Conservation (phyloP, 805 yeast genomes). For the Yarrowia porcina region DNA sequence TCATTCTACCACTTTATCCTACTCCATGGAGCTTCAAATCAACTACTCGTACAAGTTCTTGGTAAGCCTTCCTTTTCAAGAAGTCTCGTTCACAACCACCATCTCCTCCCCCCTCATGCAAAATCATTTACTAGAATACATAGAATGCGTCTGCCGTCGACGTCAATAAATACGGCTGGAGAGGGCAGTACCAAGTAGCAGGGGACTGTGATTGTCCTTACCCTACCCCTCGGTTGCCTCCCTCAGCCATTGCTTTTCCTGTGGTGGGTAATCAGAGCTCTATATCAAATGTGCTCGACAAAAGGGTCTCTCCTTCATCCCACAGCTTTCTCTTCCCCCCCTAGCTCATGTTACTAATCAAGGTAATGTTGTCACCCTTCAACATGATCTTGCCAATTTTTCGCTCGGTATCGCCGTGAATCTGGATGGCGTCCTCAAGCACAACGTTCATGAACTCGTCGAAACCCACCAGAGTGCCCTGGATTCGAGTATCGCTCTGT, state of each 20-base stretch:
- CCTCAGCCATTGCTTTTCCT: neutral
- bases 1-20: no score
- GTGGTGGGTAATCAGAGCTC: neutral
- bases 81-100: neutral
- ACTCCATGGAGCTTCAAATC: no score
- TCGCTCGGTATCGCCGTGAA: slow-evolving; percentile 50
- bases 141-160: slow-evolving; percentile 10
- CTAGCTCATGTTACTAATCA: slow-evolving; percentile 47
- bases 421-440: slow-evolving; percentile 60
- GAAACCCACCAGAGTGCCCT: slow-evolving; percentile 85
- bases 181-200: no score
- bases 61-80: no score
- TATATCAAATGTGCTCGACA: neutral
- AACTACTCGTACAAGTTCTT: no score
- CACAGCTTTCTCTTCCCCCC: neutral
- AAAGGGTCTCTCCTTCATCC: neutral
- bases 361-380: slow-evolving; percentile 91
- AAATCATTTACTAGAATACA: slow-evolving; percentile 20
- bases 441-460: slow-evolving; percentile 95
- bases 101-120: neutral
- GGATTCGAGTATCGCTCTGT: slow-evolving; percentile 70
- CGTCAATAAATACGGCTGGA: slow-evolving; percentile 19
- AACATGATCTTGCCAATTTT: slow-evolving; percentile 57
- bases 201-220: no score
- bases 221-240: no score